Percentiles rank a stretch among this genome's conserved stretches.
Conservation (phyloP, 1,284 basidiomycete species). For the Apiotrichum gamsii region DNA sequence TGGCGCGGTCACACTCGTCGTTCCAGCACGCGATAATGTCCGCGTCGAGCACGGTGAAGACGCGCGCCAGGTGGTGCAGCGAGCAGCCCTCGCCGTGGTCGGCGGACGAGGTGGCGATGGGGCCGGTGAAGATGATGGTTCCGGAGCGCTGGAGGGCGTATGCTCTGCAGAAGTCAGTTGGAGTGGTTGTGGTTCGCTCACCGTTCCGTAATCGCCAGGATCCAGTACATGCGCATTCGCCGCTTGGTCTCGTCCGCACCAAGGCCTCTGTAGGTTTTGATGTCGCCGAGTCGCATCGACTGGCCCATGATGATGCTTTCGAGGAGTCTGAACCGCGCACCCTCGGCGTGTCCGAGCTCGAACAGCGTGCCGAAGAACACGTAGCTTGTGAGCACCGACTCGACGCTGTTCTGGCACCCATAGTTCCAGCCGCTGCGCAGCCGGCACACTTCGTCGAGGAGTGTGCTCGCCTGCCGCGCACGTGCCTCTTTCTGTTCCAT, state of each 20-base stretch:
- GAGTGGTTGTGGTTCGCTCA: no score
- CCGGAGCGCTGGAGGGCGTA: constrained; percentile 24
- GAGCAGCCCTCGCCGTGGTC: not conserved
- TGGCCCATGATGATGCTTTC: constrained; percentile 26
- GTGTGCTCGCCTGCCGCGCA: constrained; percentile 17
- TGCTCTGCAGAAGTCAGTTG: no score
- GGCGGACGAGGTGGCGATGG: constrained; percentile 6
- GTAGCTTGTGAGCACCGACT: constrained; percentile 24
- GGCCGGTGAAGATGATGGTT: constrained; percentile 21
- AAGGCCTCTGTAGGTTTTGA: constrained; percentile 5
- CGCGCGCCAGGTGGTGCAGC: constrained; percentile 20
- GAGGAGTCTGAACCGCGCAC: constrained; percentile 19
- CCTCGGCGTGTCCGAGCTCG: constrained; percentile 23
- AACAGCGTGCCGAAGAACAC: constrained; percentile 30
- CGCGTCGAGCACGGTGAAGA: constrained; percentile 28
- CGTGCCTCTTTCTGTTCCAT: constrained; percentile 11
- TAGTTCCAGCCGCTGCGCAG: constrained; percentile 23
- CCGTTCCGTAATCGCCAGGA: constrained; percentile 29
- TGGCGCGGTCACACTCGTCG: constrained; percentile 10
- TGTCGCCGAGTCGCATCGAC: constrained; percentile 17
- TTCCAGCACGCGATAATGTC: constrained; percentile 31
- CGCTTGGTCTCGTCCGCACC: constrained; percentile 13
- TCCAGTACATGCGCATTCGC: constrained; percentile 25
- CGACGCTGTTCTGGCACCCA: constrained; percentile 16
- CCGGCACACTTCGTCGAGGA: constrained; percentile 27